Evolutionary conservation across 1,139 yeast species (phyloP).

Genomic region (Saccharomyces hybrid): DNA sequence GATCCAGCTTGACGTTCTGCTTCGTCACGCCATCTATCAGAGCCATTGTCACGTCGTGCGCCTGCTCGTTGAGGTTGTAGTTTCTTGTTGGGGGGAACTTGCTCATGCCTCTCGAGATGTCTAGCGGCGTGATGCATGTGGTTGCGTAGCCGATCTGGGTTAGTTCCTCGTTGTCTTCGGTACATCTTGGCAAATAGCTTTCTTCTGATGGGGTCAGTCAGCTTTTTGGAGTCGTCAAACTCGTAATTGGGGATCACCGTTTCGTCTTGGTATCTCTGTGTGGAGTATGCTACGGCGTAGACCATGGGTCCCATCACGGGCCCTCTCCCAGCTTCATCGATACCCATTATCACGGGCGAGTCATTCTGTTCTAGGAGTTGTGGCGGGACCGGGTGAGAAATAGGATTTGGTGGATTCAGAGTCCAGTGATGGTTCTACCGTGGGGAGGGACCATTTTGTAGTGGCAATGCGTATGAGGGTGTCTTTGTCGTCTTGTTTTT

Average conservation of each 20-base stretch:
- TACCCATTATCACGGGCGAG: constrained; percentile 55
- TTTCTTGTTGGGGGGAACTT: constrained; percentile 47
- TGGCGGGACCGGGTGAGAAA: constrained; percentile 34
- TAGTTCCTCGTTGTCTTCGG: constrained; percentile 40
- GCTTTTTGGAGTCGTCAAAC: constrained; percentile 86
- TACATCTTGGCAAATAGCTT: constrained; percentile 55
- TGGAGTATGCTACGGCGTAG: constrained; percentile 77
- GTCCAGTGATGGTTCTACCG: constrained; percentile 19
- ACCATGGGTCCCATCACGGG: constrained; percentile 98
- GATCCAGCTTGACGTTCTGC: constrained; percentile 54
- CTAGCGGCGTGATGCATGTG: constrained; percentile 75
- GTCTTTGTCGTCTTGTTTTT: neutral
- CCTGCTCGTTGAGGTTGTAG: constrained; percentile 87
- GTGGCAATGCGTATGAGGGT: neutral
- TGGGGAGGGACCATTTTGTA: constrained; percentile 23
- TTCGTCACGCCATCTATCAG: constrained; percentile 58
- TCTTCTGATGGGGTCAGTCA: constrained; percentile 65
- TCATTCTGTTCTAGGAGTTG: constrained; percentile 16
- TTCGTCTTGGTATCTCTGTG: constrained; percentile 43
- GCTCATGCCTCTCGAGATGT: constrained; percentile 84
- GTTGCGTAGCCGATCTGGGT: constrained; percentile 81
- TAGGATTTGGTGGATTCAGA: constrained; percentile 32
- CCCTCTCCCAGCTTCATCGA: constrained; percentile 97
- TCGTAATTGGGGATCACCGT: constrained; percentile 53
- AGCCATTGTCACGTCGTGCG: constrained; percentile 86